These are phyloP conservation scores for Heterobasidion occidentale DNA, from an alignment of 1,284 basidiomycete species.

Conservation along the genomic window DNA sequence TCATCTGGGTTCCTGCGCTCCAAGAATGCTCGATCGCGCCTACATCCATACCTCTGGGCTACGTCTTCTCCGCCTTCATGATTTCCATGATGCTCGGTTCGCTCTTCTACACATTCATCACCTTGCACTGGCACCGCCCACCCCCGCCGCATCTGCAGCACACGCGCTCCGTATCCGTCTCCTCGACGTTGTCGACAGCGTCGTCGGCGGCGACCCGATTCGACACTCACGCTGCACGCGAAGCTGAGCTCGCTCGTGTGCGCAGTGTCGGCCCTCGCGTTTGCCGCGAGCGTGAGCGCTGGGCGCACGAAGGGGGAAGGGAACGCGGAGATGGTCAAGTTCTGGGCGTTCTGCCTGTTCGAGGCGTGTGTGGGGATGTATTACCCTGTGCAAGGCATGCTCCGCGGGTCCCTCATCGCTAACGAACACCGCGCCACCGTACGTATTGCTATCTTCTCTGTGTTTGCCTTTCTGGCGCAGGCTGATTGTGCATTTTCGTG, in stretches of 20 bases:
- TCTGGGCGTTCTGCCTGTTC: slow-evolving; percentile 68
- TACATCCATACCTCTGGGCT: slow-evolving; percentile 52
- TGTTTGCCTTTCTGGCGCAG: neutral
- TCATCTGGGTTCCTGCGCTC: slow-evolving; percentile 70
- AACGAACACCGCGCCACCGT: slow-evolving; percentile 72
- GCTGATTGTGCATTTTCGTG: neutral
- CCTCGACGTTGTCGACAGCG: neutral
- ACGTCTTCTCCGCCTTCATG: slow-evolving; percentile 76
- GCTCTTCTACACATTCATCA: slow-evolving; percentile 52
- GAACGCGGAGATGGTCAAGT: slow-evolving; percentile 40
- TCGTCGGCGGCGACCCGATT: slow-evolving; percentile 18
- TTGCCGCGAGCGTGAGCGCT: slow-evolving; percentile 44
- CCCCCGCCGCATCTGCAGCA: slow-evolving; percentile 14
- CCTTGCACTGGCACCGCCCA: slow-evolving; percentile 26
- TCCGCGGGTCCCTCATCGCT: slow-evolving; percentile 59
- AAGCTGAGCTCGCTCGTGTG: slow-evolving; percentile 61
- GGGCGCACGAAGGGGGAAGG: slow-evolving; percentile 8
- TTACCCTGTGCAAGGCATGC: slow-evolving; percentile 72
- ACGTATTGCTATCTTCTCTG: slow-evolving; percentile 15
- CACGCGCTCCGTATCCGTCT: slow-evolving; percentile 5
- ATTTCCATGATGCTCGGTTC: slow-evolving; percentile 74
- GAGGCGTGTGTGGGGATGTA: slow-evolving; percentile 75
- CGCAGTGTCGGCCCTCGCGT: slow-evolving; percentile 46
- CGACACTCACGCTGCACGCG: slow-evolving; percentile 50
- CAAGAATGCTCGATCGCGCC: slow-evolving; percentile 44